Evolutionary conservation across 192 early-diverging fungal genomes (phyloP).

Genomic region (Chytriomyces sp.): DNA sequence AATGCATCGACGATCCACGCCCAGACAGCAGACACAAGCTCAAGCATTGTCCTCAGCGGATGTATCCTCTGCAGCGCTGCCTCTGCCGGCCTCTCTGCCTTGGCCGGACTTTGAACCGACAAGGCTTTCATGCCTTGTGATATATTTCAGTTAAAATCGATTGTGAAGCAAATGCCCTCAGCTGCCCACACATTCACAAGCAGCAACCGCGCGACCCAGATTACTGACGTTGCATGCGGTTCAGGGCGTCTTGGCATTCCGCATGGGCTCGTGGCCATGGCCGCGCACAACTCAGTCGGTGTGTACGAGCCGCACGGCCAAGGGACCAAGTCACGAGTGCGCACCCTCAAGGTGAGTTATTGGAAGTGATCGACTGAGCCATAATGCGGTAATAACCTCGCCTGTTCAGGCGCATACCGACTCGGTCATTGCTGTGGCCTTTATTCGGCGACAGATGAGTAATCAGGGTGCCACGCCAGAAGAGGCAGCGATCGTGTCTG

Average conservation of each 20-base stretch:
- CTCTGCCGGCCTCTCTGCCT: no score
- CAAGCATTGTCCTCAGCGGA: no score
- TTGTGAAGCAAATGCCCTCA: no score
- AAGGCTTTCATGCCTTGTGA: no score
- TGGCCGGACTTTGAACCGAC: no score
- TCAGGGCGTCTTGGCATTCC: not conserved
- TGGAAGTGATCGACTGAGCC: no score
- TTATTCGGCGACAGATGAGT: slow-evolving; percentile 61
- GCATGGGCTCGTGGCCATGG: not conserved
- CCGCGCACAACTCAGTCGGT: slow-evolving; percentile 1
- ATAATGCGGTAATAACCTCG: slow-evolving; percentile 31
- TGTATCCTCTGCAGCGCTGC: no score
- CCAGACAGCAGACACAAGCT: not conserved
- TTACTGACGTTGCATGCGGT: not conserved
- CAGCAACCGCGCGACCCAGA: slow-evolving; percentile 7
- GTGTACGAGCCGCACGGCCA: not conserved
- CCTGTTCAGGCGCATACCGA: slow-evolving; percentile 78
- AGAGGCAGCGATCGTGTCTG: slow-evolving; percentile 74
- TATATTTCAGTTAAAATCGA: no score
- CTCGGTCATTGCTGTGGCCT: slow-evolving; percentile 78
- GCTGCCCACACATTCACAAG: no score
- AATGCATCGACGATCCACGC: not conserved
- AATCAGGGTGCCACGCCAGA: slow-evolving; percentile 36
- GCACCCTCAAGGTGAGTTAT: not conserved
- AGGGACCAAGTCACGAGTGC: not conserved